Evolutionary conservation across 441 rosid genomes (phyloP).

Genomic region (Arabidopsis hybrid): DNA sequence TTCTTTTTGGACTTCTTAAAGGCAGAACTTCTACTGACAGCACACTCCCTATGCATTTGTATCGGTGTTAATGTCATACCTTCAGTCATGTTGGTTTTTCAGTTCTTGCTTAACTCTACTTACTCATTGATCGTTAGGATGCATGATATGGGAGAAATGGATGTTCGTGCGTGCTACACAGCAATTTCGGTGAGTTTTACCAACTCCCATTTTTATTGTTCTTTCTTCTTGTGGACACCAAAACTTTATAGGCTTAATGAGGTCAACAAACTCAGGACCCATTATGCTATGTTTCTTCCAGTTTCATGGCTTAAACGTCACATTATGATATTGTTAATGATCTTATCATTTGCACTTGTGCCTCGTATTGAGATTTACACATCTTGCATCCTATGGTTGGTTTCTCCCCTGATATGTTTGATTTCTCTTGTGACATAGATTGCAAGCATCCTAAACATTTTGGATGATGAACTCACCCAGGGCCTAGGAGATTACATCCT

Average conservation of each 20-base stretch:
- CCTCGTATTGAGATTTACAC: constrained; percentile 16
- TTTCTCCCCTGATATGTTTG: constrained; percentile 19
- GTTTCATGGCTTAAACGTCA: constrained; percentile 9
- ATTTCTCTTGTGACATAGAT: constrained; percentile 50
- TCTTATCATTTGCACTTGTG: constrained; percentile 2
- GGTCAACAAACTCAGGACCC: constrained; percentile 11
- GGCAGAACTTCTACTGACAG: constrained; percentile 7
- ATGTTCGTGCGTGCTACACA: constrained; percentile 94
- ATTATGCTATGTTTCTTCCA: constrained; percentile 12
- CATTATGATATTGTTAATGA: constrained; percentile 1
- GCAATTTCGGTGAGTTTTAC: constrained; percentile 78
- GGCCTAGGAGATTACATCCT: constrained; percentile 82
- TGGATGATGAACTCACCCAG: constrained; percentile 74
- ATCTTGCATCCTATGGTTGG: constrained; percentile 7
- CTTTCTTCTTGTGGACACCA: constrained; percentile 10
- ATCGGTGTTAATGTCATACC: constrained; percentile 1
- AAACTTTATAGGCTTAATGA: constrained; percentile 2
- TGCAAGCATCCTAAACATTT: constrained; percentile 79
- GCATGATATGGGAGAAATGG: constrained; percentile 96
- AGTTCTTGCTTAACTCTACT: constrained; percentile 6
- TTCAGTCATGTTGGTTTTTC: constrained; percentile 18
- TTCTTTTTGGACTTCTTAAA: constrained; percentile 7
- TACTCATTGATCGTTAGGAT: constrained; percentile 55
- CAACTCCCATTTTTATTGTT: constrained; percentile 14
- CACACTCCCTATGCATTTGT: not conserved